Conservation (phyloP, 495 filamentous ascomycete species). For the Podospora pseudoanserina region DNA sequence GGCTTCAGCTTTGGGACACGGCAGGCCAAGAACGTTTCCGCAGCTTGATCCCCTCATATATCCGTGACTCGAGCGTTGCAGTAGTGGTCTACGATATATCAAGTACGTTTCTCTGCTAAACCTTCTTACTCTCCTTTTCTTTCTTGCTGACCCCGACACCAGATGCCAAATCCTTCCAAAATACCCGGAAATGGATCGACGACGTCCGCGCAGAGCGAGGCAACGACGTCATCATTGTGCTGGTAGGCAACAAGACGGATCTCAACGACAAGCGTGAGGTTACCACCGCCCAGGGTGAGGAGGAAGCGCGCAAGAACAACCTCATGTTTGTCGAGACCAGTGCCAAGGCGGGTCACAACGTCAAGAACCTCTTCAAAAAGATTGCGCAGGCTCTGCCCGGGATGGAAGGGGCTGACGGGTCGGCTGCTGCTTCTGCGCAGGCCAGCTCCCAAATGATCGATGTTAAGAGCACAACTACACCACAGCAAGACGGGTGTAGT, state of each 20-base stretch:
- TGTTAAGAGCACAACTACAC: slow-evolving; percentile 78
- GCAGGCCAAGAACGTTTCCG: slow-evolving; percentile 97
- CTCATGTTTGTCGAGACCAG: slow-evolving; percentile 98
- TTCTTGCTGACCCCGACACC: slow-evolving; percentile 10
- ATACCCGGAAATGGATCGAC: slow-evolving; percentile 98
- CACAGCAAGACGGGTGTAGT: slow-evolving; percentile 74
- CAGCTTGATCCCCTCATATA: slow-evolving; percentile 94
- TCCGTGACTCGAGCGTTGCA: slow-evolving; percentile 92
- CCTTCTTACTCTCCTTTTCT: not conserved
- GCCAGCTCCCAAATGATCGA: slow-evolving; percentile 75
- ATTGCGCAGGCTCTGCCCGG: slow-evolving; percentile 97
- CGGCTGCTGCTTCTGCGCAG: slow-evolving; percentile 47
- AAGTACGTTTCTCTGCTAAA: slow-evolving; percentile 42
- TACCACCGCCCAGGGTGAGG: slow-evolving; percentile 89
- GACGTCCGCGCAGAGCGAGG: slow-evolving; percentile 95
- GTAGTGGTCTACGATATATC: slow-evolving; percentile 99
- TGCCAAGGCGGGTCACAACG: slow-evolving; percentile 96
- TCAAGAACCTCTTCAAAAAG: slow-evolving; percentile 91
- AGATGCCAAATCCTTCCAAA: slow-evolving; percentile 91
- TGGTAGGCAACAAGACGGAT: slow-evolving; percentile 99
- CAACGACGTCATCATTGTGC: slow-evolving; percentile 96
- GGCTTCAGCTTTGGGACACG: slow-evolving; percentile 97
- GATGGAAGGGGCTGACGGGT: slow-evolving; percentile 84
- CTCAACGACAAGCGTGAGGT: slow-evolving; percentile 96
- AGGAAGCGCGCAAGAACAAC: slow-evolving; percentile 96